Conservation (phyloP, 78 protist genomes). For the Dictyostelium purpureum region DNA sequence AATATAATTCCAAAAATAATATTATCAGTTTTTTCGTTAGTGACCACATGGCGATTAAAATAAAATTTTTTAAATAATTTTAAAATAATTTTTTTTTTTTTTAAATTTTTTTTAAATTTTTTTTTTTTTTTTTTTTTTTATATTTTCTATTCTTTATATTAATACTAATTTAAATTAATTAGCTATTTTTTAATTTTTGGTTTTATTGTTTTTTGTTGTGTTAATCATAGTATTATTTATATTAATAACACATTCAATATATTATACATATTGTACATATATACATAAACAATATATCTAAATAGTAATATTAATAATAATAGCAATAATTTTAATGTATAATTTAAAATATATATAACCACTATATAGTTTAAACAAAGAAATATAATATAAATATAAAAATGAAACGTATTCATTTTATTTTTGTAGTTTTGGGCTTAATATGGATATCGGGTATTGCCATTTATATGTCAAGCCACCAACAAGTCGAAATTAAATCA, state of each 20-base stretch:
- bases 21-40: too few species aligned
- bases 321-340: background rate
- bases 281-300: too few species aligned
- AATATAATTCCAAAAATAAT: too few species aligned
- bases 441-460: conserved; percentile 11
- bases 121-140: background rate
- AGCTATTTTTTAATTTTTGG: too few species aligned
- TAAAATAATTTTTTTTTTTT: background rate
- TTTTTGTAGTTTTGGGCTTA: background rate
- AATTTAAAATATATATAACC: background rate
- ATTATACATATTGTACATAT: too few species aligned
- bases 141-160: background rate
- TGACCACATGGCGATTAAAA: too few species aligned
- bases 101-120: background rate
- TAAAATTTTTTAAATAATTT: too few species aligned
- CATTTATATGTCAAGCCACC: background rate
- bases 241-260: too few species aligned
- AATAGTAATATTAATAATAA: too few species aligned
- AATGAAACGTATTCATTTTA: conserved; percentile 37
- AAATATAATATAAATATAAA: background rate
- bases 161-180: too few species aligned
- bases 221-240: too few species aligned
- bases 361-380: background rate
- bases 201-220: too few species aligned
- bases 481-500: background rate